phyloP scores from a whole-genome alignment of 106 monocot species.

The Apostasia shenzhenica region DNA sequence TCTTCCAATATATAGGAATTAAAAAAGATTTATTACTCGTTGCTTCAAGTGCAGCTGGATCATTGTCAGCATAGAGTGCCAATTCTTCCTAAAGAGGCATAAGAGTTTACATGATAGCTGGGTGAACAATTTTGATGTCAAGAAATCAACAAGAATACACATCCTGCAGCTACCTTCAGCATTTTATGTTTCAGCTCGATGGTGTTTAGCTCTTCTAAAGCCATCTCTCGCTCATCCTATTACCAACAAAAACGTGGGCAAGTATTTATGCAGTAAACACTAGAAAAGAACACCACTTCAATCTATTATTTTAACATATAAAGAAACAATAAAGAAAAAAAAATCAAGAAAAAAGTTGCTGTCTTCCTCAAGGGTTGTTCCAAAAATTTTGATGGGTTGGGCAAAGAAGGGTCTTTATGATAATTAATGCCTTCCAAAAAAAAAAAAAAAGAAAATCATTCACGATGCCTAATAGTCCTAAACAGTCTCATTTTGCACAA shows the following conservation, averaged over 20 bases:
- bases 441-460: too few species aligned
- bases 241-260: constrained; percentile 3
- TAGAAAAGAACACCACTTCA: neutral
- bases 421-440: too few species aligned
- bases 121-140: neutral
- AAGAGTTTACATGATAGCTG: neutral
- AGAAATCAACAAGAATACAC: neutral
- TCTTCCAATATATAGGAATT: neutral
- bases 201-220: constrained; percentile 71
- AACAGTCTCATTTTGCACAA: too few species aligned
- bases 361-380: too few species aligned
- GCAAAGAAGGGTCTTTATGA: too few species aligned
- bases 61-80: constrained; percentile 76
- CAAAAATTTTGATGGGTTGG: too few species aligned
- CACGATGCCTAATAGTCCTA: too few species aligned
- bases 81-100: constrained; percentile 65
- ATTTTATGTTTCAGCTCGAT: constrained; percentile 65
- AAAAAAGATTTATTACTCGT: constrained; percentile 47
- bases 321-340: too few species aligned
- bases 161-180: constrained; percentile 44
- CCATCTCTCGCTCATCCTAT: constrained; percentile 77
- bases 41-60: constrained; percentile 82
- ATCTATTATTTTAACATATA: too few species aligned
- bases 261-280: neutral
- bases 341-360: too few species aligned